These are phyloP conservation scores for Talaromyces pinophilus DNA, from an alignment of 2,329 filamentous ascomycete genomes.

Conservation along the genomic window DNA sequence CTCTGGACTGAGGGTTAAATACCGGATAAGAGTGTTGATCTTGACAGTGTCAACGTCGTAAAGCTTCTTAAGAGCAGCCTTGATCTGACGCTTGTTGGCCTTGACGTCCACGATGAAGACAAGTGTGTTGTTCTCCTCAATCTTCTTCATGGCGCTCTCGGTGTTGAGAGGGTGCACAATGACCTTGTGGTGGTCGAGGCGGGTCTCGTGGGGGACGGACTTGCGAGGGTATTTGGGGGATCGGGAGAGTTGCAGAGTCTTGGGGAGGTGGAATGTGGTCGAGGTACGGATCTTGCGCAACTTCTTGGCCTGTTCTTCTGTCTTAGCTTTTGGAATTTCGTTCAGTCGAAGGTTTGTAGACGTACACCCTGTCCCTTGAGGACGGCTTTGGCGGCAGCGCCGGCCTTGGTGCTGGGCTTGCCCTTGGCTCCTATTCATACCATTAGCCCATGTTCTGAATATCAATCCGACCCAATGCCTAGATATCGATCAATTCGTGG, in stretches of 20 bases:
- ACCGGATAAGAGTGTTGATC: conserved; percentile 99
- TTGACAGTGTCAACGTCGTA: conserved; percentile 98
- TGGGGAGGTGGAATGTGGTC: conserved; percentile 96
- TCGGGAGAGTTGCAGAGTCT: conserved; percentile 90
- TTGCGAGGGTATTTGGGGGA: conserved; percentile 95
- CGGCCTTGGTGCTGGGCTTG: conserved; percentile 68
- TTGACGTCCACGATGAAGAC: conserved; percentile 97
- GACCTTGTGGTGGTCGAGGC: conserved; percentile 96
- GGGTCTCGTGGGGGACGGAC: conserved; percentile 83
- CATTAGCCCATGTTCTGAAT: conserved; percentile 15
- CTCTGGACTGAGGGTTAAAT: conserved; percentile 32
- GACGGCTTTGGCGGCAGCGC: conserved; percentile 90
- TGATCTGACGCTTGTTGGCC: conserved; percentile 99
- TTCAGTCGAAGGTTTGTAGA: not conserved
- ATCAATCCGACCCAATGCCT: conserved; percentile 5
- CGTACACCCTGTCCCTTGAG: conserved; percentile 96
- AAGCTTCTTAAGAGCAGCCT: conserved; percentile 95
- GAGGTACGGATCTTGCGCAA: conserved; percentile 87
- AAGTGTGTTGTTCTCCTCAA: conserved; percentile 99
- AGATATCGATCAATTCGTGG: conserved; percentile 1
- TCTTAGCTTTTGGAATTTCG: conserved; percentile 25
- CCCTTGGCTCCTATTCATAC: conserved; percentile 27
- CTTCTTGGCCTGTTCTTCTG: conserved; percentile 72
- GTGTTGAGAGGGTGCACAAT: conserved; percentile 99
- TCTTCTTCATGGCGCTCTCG: conserved; percentile 99